Conservation (phyloP, 2,329 filamentous ascomycete species). For the Diaporthe helianthi region DNA sequence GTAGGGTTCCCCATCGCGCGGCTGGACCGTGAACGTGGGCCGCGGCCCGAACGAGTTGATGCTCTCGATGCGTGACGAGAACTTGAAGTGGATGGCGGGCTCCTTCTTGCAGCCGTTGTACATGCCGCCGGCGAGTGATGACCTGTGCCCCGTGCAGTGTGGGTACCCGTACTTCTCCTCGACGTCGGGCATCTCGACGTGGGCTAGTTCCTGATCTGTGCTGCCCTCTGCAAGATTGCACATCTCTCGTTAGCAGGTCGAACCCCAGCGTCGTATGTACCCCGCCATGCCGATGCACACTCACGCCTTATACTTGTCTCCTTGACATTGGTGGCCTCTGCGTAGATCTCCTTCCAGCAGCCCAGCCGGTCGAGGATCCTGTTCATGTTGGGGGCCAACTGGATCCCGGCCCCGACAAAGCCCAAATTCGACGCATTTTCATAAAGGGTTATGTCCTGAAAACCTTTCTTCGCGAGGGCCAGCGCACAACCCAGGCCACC, state of each 20-base stretch:
- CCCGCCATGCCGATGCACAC: constrained; percentile 35
- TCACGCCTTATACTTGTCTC: constrained; percentile 75
- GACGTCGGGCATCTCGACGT: constrained; percentile 74
- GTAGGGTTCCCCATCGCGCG: constrained; percentile 62
- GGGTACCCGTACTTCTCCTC: constrained; percentile 73
- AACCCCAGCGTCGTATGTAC: not conserved
- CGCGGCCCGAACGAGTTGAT: constrained; percentile 66
- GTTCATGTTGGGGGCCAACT: constrained; percentile 83
- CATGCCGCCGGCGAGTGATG: constrained; percentile 72
- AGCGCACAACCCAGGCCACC: constrained; percentile 77
- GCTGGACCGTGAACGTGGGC: constrained; percentile 65
- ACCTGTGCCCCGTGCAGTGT: constrained; percentile 81
- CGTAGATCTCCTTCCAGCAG: constrained; percentile 74
- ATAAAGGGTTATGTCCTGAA: constrained; percentile 75
- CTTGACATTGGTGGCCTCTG: constrained; percentile 73
- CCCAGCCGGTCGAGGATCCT: constrained; percentile 76
- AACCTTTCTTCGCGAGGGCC: constrained; percentile 77
- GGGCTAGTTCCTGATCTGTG: constrained; percentile 71
- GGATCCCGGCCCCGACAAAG: constrained; percentile 85
- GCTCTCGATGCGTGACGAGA: constrained; percentile 62
- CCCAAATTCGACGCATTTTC: constrained; percentile 76
- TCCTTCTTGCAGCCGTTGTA: constrained; percentile 73
- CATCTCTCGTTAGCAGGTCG: not conserved
- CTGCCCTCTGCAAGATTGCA: constrained; percentile 61
- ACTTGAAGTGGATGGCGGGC: constrained; percentile 71